Conservation (phyloP, 345 rosid genomes). For the Citrus unshiu region DNA sequence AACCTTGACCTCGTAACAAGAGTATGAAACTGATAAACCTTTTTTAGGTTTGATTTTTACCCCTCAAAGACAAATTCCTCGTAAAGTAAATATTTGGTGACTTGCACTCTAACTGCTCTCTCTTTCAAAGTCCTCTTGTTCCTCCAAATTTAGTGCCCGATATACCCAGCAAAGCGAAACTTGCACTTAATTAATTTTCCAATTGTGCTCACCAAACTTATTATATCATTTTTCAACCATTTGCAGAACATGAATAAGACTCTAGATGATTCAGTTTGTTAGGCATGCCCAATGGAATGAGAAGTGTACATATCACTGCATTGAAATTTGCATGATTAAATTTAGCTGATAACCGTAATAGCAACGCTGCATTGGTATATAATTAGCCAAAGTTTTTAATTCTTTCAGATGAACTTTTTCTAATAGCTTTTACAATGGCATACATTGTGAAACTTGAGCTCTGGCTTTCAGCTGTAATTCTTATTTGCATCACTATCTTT, state of each 20-base stretch:
- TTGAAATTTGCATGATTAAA: neutral
- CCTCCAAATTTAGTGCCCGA: constrained; percentile 18
- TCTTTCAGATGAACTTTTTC: neutral
- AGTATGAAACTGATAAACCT: neutral
- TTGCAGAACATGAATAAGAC: neutral
- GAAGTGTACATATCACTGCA: neutral
- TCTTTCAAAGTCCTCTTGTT: constrained; percentile 13
- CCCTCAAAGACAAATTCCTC: neutral
- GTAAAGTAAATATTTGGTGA: constrained; percentile 46
- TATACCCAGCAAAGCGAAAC: neutral
- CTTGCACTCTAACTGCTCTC: constrained; percentile 61
- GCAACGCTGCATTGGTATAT: constrained; percentile 22
- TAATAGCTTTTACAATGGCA: constrained; percentile 43
- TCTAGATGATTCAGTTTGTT: neutral
- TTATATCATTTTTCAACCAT: neutral
- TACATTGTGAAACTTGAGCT: constrained; percentile 16
- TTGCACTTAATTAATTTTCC: constrained; percentile 7
- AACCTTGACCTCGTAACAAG: constrained; percentile 13
- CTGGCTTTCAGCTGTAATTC: constrained; percentile 22
- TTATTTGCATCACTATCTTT: constrained; percentile 28
- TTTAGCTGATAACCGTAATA: constrained; percentile 6
- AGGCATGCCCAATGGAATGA: neutral
- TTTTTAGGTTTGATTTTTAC: constrained; percentile 38
- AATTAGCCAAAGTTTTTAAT: constrained; percentile 1
- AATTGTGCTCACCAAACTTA: constrained; percentile 22